These are phyloP conservation scores for Cantharellus anzutake DNA, from an alignment of 768 basidiomycete species.

Conservation along the genomic window DNA sequence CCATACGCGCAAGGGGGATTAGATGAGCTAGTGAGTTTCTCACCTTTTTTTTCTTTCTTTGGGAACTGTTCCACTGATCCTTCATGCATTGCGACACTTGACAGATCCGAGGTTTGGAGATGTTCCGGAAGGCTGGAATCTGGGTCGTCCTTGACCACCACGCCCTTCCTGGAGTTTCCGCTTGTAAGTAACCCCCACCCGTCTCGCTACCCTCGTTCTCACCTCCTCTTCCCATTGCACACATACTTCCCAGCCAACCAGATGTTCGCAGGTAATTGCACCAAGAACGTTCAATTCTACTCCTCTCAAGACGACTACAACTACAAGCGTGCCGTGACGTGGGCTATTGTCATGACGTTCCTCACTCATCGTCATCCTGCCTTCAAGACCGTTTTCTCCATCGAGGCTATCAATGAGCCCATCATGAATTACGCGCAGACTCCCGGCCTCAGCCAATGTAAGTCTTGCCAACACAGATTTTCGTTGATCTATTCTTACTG, in stretches of 20 bases:
- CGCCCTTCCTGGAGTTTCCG: conserved; percentile 51
- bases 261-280: conserved; percentile 53
- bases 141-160: conserved; percentile 50
- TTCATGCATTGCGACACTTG: not conserved
- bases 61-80: not conserved
- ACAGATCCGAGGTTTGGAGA: conserved; percentile 42
- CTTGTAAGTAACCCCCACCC: conserved; percentile 6
- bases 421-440: conserved; percentile 51
- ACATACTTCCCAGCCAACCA: conserved; percentile 21
- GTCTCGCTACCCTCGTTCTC: not conserved
- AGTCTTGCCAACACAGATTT: conserved; percentile 11
- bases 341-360: conserved; percentile 63
- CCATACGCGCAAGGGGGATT: conserved; percentile 56
- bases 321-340: conserved; percentile 59
- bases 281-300: conserved; percentile 50
- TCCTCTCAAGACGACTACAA: conserved; percentile 48
- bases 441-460: conserved; percentile 52
- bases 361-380: conserved; percentile 49
- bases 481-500: not conserved
- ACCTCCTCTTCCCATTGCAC: not conserved
- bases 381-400: conserved; percentile 45
- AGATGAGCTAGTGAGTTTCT: conserved; percentile 31
- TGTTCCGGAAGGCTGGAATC: conserved; percentile 38
- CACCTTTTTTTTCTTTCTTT: not conserved
- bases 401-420: conserved; percentile 64